Conservation (phyloP, 768 basidiomycete genomes). For the Tephrocybe sp. region DNA sequence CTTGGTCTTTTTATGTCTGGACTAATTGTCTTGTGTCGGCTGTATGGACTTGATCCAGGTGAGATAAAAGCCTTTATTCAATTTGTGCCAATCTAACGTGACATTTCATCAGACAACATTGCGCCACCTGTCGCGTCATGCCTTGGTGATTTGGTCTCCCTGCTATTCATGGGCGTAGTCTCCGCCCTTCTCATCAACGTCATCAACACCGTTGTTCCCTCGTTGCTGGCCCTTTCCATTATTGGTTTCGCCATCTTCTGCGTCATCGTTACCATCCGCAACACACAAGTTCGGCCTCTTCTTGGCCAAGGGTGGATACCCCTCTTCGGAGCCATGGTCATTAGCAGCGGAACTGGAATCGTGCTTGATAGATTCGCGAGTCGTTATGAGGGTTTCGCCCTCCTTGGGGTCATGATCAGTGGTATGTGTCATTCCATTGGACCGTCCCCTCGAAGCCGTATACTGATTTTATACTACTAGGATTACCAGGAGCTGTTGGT, state of each 20-base stretch:
- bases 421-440: constrained; percentile 42
- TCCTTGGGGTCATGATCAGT: constrained; percentile 85
- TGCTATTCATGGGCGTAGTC: constrained; percentile 76
- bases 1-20: constrained; percentile 93
- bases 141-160: constrained; percentile 89
- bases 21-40: constrained; percentile 76
- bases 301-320: constrained; percentile 88
- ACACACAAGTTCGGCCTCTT: constrained; percentile 67
- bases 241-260: constrained; percentile 47
- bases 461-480: constrained; percentile 28
- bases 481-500: constrained; percentile 86
- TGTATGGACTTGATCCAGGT: constrained; percentile 83
- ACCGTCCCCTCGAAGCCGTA: too few species aligned
- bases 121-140: constrained; percentile 92
- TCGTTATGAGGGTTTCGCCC: constrained; percentile 81
- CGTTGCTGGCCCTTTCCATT: constrained; percentile 49
- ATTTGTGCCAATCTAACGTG: background rate
- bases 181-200: constrained; percentile 68
- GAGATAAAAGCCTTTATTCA: constrained; percentile 12
- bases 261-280: constrained; percentile 56
- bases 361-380: constrained; percentile 89
- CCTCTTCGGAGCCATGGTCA: constrained; percentile 85
- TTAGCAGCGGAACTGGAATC: constrained; percentile 86
- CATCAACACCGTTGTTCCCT: constrained; percentile 63
- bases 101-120: constrained; percentile 74